Percentiles rank a stretch among this genome's conserved stretches.
Evolutionary conservation across 306 rosid genomes (phyloP).

Genomic region (Trifolium subterraneum): DNA sequence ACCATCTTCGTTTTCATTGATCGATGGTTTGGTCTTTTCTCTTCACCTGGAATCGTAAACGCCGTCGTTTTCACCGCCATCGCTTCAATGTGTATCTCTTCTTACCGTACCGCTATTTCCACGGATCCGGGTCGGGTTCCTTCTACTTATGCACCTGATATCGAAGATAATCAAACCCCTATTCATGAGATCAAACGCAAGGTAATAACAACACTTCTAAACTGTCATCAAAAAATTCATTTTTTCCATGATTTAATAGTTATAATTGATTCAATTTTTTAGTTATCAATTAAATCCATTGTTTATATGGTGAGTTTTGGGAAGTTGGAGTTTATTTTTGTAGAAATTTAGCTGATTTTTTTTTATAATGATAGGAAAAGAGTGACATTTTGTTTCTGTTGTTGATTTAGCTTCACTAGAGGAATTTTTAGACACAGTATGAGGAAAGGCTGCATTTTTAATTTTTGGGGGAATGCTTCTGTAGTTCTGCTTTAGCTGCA

Average conservation of each 20-base stretch:
- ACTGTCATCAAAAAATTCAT: too few relatives aligned
- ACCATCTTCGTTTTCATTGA: conserved; percentile 81
- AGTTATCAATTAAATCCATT: neutral
- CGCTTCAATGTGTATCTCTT: conserved; percentile 60
- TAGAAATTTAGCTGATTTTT: conserved; percentile 33
- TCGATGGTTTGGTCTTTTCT: conserved; percentile 83
- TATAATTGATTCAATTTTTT: neutral
- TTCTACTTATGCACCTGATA: conserved; percentile 72
- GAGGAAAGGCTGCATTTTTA: neutral
- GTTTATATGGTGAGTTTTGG: conserved; percentile 21
- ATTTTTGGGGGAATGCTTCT: neutral
- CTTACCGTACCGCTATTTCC: conserved; percentile 57
- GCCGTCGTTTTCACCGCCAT: conserved; percentile 75
- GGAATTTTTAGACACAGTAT: conserved; percentile 2
- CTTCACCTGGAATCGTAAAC: conserved; percentile 94
- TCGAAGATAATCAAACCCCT: conserved; percentile 68
- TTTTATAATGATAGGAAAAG: conserved; percentile 25
- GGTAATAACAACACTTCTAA: conserved; percentile 39
- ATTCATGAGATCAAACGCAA: conserved; percentile 98
- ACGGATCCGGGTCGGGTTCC: conserved; percentile 95
- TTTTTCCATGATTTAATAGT: neutral
- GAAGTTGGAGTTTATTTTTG: conserved; percentile 17
- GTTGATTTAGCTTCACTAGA: conserved; percentile 8
- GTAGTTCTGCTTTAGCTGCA: neutral
- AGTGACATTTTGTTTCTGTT: neutral